Base-by-base conservation (phyloP, 2,329 filamentous ascomycete species). In the Colletotrichum australisinense region DNA sequence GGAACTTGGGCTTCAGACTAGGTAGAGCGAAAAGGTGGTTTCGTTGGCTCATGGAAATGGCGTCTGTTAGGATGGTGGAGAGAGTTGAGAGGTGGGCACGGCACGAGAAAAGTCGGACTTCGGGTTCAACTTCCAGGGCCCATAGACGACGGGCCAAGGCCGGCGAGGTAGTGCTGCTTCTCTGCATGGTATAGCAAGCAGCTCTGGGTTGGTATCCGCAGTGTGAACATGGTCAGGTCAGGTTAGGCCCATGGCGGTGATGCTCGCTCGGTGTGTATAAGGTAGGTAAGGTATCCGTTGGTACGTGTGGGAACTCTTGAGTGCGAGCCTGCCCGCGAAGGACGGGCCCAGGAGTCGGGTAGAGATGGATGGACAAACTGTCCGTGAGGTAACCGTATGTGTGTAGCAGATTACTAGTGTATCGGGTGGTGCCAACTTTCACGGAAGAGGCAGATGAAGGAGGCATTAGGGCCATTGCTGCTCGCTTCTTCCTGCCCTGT, bases 21-120 rank as follows among this genome's bases (percentile, higher is more conserved):
- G 6, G 7, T 30, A 28, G 67, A 63, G 35, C 52, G 60, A 69
- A 69, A 59, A 19, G 65, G 59, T 8, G 14, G 16, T 28, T 56
- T 32, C 32, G 26, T 62, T 59, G 56, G 57, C 52, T 49, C 59
- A 63, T 59, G 59, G 16, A 58, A 55, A 52, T 16, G 57, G 26
- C 24, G 38, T 16, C 14, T 67, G 30, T 12, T 32, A 69, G 55
- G 57, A 19, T 63, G 38, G 46, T 63, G 35, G 64, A 63, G 46
- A 49, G 67, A 30, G 65, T 26, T 67, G 28, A 67, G 30, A 9
- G 55, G 42, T 30, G 52, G 60, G 55, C 9, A 32, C 14, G 38
- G 22, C 14, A 38, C 14, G 64, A 12, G 24, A 64, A 42, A 53
- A 46, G 53, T 32, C 32, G 62, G 42, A 59, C 53, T 32, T 70